Base-by-base conservation (phyloP, 2,329 filamentous ascomycete genomes). In the Fusarium palustre region DNA sequence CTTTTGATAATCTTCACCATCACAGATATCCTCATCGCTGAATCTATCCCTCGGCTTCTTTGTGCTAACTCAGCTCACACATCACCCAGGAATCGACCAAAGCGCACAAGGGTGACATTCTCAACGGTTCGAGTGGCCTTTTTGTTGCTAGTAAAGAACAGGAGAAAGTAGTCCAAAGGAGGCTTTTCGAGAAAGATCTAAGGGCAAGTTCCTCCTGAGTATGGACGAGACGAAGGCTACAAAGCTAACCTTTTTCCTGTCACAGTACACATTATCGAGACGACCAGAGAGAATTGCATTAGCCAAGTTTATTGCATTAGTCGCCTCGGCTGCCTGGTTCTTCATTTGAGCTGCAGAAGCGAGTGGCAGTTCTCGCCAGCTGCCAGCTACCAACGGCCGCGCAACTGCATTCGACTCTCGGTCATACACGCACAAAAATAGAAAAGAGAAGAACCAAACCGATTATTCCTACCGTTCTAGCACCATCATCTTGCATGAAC, bases 301-400 rank as follows among this genome's bases (percentile, higher is more conserved):
- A 4, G 24, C 4, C 12, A 22, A 12, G n/a, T 25, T 30, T n/a
- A n/a, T 24, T 9, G 13, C 5, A 15, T 18, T 20, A 11, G 13
- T 13, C 24, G 22, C 15, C 6, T 34, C n/a, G 6, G 42, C 34
- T 36, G 33, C 38, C 30, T 33, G 24, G 49, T 5, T 7, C 15
- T 13, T 49, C 18, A 45, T 20, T 38, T 55, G 12, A 47, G 39
- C 47, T 49, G 31, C 49, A 28, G 41, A 18, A 38, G n/a, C 18
- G 36, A 54, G 59, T 52, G 53, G 33, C 58, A 69, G 54, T 55
- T 59, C 54, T 50, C 41, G 58, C 54, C 67, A 69, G 58, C 59
- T 70, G 67, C 39, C 63, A 69, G 58, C 59, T 70, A 67, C 39
- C 63, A 54, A 56, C 54, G 33, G 63, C 67, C 20, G 63, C 47